Evolutionary conservation across 78 protist species (phyloP).

Genomic region (Emiliania huxleyi): DNA sequence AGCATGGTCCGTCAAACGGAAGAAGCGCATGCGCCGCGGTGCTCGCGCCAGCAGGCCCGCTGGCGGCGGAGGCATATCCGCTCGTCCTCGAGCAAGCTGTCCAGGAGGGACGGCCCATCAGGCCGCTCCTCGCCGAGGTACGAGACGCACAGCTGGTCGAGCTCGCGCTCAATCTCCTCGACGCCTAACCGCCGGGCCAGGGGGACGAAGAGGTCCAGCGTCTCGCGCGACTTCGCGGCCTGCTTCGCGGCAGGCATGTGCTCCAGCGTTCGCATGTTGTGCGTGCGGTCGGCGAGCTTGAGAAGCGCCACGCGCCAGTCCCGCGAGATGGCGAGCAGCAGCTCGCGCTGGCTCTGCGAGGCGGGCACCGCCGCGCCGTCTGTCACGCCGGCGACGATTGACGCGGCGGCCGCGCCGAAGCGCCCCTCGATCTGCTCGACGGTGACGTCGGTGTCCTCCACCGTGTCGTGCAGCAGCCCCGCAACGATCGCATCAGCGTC

Average conservation of each 20-base stretch:
- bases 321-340: not conserved
- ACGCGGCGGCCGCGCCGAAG: not conserved
- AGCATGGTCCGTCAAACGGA: no score
- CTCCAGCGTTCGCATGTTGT: conserved; percentile 26
- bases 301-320: conserved; percentile 16
- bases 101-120: no score
- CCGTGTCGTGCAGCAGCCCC: no score
- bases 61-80: no score
- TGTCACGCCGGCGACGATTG: conserved; percentile 17
- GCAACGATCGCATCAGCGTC: not conserved
- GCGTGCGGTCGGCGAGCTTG: conserved; percentile 33
- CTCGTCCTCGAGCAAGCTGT: no score
- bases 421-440: not conserved
- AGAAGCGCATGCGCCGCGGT: no score
- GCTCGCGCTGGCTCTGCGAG: not conserved
- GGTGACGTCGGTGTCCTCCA: not conserved
- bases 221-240: not conserved
- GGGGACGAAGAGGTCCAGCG: conserved; percentile 20
- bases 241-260: conserved; percentile 15
- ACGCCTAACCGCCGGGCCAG: not conserved
- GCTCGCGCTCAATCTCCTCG: not conserved
- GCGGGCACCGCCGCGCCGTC: not conserved
- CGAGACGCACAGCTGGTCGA: not conserved
- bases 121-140: no score
- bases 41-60: no score